Evolutionary conservation across 805 yeast genomes (phyloP), one percentile per base, ranked within the genome.

Genomic region (Saccharomyces paradoxus): DNA sequence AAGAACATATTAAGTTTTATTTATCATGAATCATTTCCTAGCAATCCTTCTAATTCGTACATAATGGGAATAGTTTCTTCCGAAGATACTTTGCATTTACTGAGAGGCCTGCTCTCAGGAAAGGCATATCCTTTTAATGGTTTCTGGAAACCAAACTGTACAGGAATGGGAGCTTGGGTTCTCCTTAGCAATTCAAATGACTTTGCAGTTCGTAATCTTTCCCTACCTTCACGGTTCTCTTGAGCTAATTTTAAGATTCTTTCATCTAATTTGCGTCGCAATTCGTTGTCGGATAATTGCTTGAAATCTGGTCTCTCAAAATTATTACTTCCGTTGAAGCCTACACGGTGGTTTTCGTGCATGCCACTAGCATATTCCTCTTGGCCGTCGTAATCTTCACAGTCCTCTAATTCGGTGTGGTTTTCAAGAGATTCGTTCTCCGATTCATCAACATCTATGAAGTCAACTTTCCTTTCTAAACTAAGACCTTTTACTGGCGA

Each of bases 1-100:
- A 17, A 21, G 24, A 24, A 50, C 22, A 22, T 28, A 41, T 14
- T 37, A 9, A 21, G 12, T 32, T 47, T 17, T 30, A 37, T 53
- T 41, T 28, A 51, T 48, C 12, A 49, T 24, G 26, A 21, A 41
- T 31, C 49, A 41, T 48, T 51, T 52, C 56, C 60, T 48, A 63
- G 37, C 21, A 65, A 54, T 49, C 58, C 64, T 49, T 63, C 59
- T n/a, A 66, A 55, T 54, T 65, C 70, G 50, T 64, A 67, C 22
- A 66, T 53, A 26, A 66, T 60, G 8, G 72, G 71, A 22, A 68
- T 68, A 17, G 66, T 58, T 37, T 67, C 72, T 58, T 68, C 72
- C 3, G 66, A 60, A 7, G 61, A 60, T 51, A 58, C 48, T 41
- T 60, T 52, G 44, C 44, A 46, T 24, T 46, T 46, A 3, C 21